Conservation (phyloP, 345 rosid species). For the Arabis alpina region DNA sequence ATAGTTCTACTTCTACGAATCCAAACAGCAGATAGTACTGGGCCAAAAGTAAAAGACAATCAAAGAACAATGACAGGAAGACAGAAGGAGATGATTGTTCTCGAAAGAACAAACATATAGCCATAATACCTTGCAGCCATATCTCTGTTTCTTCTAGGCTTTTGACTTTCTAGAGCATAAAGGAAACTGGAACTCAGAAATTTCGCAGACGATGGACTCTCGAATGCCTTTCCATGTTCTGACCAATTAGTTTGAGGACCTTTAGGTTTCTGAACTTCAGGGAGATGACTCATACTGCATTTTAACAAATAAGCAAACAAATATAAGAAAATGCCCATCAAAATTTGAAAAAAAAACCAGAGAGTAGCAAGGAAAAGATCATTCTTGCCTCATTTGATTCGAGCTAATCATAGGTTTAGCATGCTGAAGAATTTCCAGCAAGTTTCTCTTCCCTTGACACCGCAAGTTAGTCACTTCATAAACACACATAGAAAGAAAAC, state of each 20-base stretch:
- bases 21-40: constrained; percentile 11
- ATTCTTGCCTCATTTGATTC: constrained; percentile 46
- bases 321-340: constrained; percentile 22
- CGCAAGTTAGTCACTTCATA: constrained; percentile 7
- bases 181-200: constrained; percentile 67
- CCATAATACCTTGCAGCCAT: constrained; percentile 56
- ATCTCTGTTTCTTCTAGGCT: constrained; percentile 50
- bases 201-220: constrained; percentile 45
- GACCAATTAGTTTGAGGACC: constrained; percentile 77
- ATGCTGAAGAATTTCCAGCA: constrained; percentile 32
- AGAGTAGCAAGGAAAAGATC: constrained; percentile 17
- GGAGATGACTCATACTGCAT: constrained; percentile 49
- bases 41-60: constrained; percentile 6
- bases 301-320: constrained; percentile 13
- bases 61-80: not conserved
- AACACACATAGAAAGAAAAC: not conserved
- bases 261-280: constrained; percentile 47
- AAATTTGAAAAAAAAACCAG: constrained; percentile 1
- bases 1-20: constrained; percentile 15
- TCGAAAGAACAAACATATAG: not conserved
- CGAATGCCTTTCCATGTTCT: constrained; percentile 58
- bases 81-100: constrained; percentile 8
- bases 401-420: constrained; percentile 45
- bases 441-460: constrained; percentile 25
- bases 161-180: constrained; percentile 69